A percentile compares a stretch with the other conserved stretches of the same genome.
phyloP scores from a whole-genome alignment of 1,284 basidiomycete species.

The Ganoderma boninense region DNA sequence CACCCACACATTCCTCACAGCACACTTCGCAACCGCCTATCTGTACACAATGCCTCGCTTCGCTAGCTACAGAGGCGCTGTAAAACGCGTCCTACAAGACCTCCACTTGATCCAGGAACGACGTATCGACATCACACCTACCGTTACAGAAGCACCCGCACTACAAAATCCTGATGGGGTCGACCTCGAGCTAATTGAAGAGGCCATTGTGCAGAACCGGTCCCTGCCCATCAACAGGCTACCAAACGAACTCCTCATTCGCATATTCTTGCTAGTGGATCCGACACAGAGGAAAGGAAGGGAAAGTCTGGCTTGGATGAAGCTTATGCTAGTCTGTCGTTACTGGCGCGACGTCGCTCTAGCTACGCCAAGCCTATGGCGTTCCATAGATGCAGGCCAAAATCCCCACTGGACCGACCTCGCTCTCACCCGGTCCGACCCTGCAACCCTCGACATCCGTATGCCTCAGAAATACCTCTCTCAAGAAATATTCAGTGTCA shows the following conservation, averaged over 20 bases:
- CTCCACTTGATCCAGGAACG: neutral
- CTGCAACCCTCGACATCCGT: neutral
- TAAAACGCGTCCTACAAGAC: neutral
- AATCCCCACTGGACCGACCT: neutral
- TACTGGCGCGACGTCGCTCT: neutral
- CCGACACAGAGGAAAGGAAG: neutral
- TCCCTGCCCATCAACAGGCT: neutral
- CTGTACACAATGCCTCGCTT: neutral
- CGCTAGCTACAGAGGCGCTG: neutral
- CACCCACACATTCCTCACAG: neutral
- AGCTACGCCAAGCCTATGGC: neutral
- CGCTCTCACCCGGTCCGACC: neutral
- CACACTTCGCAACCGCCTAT: neutral
- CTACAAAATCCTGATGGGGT: neutral
- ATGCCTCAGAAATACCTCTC: neutral
- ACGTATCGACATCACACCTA: neutral
- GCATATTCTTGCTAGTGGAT: neutral
- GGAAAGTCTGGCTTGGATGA: neutral
- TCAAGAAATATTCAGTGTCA: neutral
- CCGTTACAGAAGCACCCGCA: neutral
- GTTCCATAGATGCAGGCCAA: neutral
- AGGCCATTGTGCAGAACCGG: neutral
- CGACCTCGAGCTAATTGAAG: neutral
- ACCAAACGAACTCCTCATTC: neutral
- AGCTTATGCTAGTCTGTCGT: neutral